Percentiles rank a stretch among this genome's conserved stretches.
Conservation (phyloP, 176 grass and related monocot species). For the Thalia dealbata region DNA sequence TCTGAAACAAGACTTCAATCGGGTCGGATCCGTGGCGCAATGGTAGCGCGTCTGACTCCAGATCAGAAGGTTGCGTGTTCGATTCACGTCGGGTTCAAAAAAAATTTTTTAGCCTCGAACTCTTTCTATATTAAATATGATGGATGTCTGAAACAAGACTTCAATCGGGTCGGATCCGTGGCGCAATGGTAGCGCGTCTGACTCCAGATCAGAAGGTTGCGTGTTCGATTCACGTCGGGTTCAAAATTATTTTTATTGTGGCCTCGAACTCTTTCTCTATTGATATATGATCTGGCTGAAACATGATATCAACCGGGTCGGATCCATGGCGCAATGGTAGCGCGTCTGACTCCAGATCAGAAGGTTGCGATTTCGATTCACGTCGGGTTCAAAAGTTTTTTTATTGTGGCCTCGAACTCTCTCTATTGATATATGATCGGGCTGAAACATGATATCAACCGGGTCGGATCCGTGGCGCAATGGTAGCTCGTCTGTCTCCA, state of each 20-base stretch:
- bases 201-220: constrained; percentile 99
- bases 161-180: constrained; percentile 92
- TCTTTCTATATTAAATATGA: no score
- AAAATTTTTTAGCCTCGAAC: no score
- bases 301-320: no score
- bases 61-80: constrained; percentile 99
- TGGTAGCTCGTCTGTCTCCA: constrained; percentile 99
- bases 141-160: no score
- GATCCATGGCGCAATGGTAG: constrained; percentile 99
- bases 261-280: no score
- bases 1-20: no score
- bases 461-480: constrained; percentile 97
- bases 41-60: constrained; percentile 99
- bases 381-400: constrained; percentile 99
- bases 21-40: constrained; percentile 97
- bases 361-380: constrained; percentile 99
- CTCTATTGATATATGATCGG: no score
- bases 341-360: constrained; percentile 99
- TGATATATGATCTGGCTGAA: no score
- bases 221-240: constrained; percentile 99
- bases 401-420: no score
- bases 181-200: constrained; percentile 99
- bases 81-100: constrained; percentile 99
- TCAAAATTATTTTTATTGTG: no score
- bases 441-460: no score